Percentiles rank a stretch among this genome's conserved stretches.
Evolutionary conservation across 2,329 filamentous ascomycete species (phyloP).

Genomic region (Fusarium chaquense): DNA sequence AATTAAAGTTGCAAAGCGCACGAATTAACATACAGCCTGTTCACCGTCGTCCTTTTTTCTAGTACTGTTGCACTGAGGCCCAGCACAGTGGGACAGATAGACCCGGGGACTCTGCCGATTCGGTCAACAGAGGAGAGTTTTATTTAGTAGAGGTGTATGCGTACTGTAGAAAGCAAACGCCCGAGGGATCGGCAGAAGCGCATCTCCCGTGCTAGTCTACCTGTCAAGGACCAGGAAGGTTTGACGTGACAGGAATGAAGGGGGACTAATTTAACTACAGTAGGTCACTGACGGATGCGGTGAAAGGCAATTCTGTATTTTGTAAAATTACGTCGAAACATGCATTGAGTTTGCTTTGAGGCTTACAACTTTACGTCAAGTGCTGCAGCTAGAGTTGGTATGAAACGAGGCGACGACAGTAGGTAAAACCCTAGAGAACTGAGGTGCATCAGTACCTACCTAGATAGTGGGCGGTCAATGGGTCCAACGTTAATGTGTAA

Average conservation of each 20-base stretch:
- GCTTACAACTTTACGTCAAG: conserved; percentile 4
- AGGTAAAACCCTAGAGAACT: conserved; percentile 2
- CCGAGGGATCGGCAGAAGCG: conserved; percentile 30
- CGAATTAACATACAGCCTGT: neutral
- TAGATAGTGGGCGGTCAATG: neutral
- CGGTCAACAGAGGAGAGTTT: too few species aligned
- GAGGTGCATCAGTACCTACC: neutral
- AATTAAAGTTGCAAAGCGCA: neutral
- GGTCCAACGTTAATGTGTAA: neutral
- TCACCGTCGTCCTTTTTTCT: neutral
- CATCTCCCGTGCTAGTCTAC: conserved; percentile 1
- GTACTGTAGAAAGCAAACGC: neutral
- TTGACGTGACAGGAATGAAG: conserved; percentile 9
- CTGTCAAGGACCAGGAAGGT: conserved; percentile 12
- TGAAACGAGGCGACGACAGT: conserved; percentile 10
- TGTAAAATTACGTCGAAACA: conserved; percentile 4
- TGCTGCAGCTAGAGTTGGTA: conserved; percentile 3
- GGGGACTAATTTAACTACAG: conserved; percentile 9
- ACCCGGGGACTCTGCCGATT: neutral
- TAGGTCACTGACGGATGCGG: neutral
- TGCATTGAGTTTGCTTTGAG: conserved; percentile 22
- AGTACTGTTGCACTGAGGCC: conserved; percentile 1
- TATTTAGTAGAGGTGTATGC: neutral
- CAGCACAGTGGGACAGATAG: conserved; percentile 5
- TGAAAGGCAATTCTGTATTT: neutral